These are phyloP conservation scores for Antitrichia curtipendula DNA, from an alignment of 225 moss, liverwort and hornwort species.

Conservation along the genomic window DNA sequence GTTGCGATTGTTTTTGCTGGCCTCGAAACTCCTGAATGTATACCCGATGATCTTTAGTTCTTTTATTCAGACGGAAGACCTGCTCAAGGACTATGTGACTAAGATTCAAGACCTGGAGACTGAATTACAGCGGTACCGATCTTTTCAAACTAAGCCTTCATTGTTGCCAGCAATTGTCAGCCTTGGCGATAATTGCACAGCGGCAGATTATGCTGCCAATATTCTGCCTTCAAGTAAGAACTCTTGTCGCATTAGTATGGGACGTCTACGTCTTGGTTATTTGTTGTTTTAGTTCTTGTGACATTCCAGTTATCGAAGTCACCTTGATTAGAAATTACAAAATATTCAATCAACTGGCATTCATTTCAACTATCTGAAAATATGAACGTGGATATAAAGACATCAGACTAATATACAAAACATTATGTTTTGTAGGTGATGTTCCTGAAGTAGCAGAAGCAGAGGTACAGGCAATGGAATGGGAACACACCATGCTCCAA, in stretches of 20 bases:
- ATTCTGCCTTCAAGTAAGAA: conserved; percentile 24
- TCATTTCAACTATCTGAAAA: background rate
- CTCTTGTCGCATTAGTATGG: background rate
- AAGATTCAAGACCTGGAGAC: conserved; percentile 70
- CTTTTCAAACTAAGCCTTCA: conserved; percentile 22
- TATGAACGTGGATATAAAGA: background rate
- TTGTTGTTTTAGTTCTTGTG: background rate
- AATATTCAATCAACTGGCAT: background rate
- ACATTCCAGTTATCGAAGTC: background rate
- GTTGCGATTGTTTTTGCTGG: background rate
- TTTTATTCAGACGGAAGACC: conserved; percentile 37
- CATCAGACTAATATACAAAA: background rate
- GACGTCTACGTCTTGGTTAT: background rate
- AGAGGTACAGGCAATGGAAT: conserved; percentile 76
- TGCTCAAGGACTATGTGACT: conserved; percentile 55
- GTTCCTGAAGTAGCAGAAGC: conserved; percentile 52
- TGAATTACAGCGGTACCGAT: conserved; percentile 39
- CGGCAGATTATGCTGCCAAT: conserved; percentile 3
- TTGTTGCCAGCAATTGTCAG: conserved; percentile 16
- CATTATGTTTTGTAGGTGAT: conserved; percentile 2
- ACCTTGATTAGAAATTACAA: background rate
- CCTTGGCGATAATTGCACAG: conserved; percentile 15
- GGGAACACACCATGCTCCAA: conserved; percentile 81
- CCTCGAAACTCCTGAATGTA: background rate
- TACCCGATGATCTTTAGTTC: background rate